These are phyloP conservation scores for Ajuga chamaepitys DNA, from an alignment of 257 asterid genomes.

Conservation along the genomic window DNA sequence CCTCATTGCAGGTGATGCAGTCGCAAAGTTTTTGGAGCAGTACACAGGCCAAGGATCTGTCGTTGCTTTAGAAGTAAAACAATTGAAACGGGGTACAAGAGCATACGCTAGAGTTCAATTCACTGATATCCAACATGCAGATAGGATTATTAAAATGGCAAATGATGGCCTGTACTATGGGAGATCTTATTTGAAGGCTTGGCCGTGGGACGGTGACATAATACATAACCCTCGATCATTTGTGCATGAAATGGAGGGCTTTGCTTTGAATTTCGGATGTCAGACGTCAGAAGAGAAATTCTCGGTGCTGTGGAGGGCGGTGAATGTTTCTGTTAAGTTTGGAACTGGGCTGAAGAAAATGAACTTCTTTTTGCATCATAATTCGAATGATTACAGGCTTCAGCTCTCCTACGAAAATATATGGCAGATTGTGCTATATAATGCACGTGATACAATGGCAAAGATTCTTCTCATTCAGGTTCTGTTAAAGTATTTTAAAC, in stretches of 20 bases:
- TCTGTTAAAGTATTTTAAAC: not conserved
- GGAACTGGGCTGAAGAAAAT: constrained; percentile 57
- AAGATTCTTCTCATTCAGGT: constrained; percentile 75
- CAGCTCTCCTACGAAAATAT: constrained; percentile 66
- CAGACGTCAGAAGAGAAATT: constrained; percentile 45
- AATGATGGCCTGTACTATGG: constrained; percentile 32
- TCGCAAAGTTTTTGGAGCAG: constrained; percentile 33
- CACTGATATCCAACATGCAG: constrained; percentile 16
- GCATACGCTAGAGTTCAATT: constrained; percentile 76
- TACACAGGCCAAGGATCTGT: constrained; percentile 39
- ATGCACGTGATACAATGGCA: constrained; percentile 16
- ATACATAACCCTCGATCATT: constrained; percentile 19
- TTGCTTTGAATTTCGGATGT: constrained; percentile 55
- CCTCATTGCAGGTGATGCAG: constrained; percentile 28
- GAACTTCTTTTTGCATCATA: constrained; percentile 24
- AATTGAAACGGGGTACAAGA: constrained; percentile 29
- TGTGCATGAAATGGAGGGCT: constrained; percentile 31
- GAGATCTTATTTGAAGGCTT: constrained; percentile 46
- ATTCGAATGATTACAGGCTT: constrained; percentile 44
- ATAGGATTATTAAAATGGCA: constrained; percentile 27
- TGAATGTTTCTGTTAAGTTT: constrained; percentile 39
- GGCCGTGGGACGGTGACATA: constrained; percentile 32
- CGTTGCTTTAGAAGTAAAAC: constrained; percentile 53
- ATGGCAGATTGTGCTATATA: constrained; percentile 58
- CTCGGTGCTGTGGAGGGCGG: constrained; percentile 38